Base-by-base conservation (phyloP, 208 protist genomes). In the Herpetomonas samuelpessoai region DNA sequence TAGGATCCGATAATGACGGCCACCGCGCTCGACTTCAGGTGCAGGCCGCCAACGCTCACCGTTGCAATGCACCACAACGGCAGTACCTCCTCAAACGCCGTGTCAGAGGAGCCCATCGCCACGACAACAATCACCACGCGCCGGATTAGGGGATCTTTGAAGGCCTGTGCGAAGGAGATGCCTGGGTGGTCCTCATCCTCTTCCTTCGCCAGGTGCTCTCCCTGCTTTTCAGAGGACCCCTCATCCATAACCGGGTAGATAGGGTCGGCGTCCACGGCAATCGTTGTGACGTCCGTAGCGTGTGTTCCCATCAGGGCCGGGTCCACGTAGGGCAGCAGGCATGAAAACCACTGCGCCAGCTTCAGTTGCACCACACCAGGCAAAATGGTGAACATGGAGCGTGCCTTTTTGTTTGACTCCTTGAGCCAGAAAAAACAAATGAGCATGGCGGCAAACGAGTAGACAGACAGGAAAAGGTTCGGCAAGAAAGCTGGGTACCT, bases 61-160 rank as follows among this genome's bases (percentile, higher is more conserved):
- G 62, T 50, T 7, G 79, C 83, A 41, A 83, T 81, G 16, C 59
- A 63, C 83, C 83, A 90, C 31, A 90, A 63, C n/a, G 83, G 83
- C 18, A 90, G 25, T 38, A 79, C 59, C 51, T 86, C 76, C n/a
- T 41, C 61, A 41, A 67, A 83, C n/a, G 65, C 54, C 68, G 85
- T 81, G 55, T 91, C 84, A 0, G 77, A 59, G 2, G 48, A 71
- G 28, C 56, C 29, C 1, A 91, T 18, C 0, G 83, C 28, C 71
- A 88, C 76, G 68, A 80, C 87, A 21, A 88, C 59, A 19, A 86
- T 65, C 4, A 71, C 71, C 19, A 85, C 62, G 46, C 70, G 59
- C 24, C 79, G 65, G 14, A 74, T 81, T 2, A 26, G 64, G 1
- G 60, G 49, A 30, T 66, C 58, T n/a, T 19, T 12, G 39, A 79